phyloP scores from a whole-genome alignment of 2,329 filamentous ascomycete genomes.

The Paecilomyces sp. region DNA sequence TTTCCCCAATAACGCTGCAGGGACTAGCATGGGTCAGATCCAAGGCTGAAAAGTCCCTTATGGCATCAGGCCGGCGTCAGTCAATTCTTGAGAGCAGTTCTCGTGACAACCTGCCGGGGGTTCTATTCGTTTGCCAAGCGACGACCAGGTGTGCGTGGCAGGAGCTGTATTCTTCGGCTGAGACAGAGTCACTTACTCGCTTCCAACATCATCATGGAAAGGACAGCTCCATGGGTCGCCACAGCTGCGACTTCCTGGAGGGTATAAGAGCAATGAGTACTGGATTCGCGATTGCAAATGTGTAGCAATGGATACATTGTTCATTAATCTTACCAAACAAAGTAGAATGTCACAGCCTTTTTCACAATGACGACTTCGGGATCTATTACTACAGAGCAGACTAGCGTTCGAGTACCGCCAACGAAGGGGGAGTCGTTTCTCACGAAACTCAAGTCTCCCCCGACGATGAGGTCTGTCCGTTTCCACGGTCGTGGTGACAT shows the following conservation, averaged over 20 bases:
- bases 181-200: not conserved
- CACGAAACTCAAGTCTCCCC: slow-evolving; percentile 6
- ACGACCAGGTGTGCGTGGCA: not conserved
- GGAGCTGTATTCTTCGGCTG: not conserved
- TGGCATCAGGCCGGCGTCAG: not conserved
- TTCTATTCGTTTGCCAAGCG: not conserved
- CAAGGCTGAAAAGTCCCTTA: not conserved
- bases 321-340: not conserved
- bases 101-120: not conserved
- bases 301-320: not conserved
- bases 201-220: not conserved
- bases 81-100: not conserved
- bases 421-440: not conserved
- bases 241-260: not conserved
- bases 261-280: not conserved
- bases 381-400: not conserved
- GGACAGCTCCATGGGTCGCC: not conserved
- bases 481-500: slow-evolving; percentile 24
- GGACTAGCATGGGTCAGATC: not conserved
- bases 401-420: not conserved
- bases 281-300: not conserved
- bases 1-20: not conserved
- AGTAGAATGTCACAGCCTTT: not conserved
- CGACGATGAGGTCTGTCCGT: slow-evolving; percentile 21
- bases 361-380: not conserved